Evolutionary conservation across 2,329 filamentous ascomycete species (phyloP).

Genomic region (Colletotrichum lupini): DNA sequence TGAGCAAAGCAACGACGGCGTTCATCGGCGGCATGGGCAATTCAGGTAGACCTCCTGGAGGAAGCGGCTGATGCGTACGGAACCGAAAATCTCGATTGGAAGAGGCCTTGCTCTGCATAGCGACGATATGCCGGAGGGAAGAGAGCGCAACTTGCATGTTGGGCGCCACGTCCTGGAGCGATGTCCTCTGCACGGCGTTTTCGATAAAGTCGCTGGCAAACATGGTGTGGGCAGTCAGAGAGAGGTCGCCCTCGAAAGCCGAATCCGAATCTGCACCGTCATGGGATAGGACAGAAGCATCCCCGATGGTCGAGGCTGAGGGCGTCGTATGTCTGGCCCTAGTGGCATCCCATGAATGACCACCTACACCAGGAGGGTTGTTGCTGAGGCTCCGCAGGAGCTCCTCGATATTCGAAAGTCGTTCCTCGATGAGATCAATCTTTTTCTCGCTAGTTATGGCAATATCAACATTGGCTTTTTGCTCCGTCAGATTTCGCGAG

Average conservation of each 20-base stretch:
- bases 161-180: slow-evolving; percentile 57
- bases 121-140: slow-evolving; percentile 63
- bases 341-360: slow-evolving; percentile 13
- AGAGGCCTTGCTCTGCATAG: slow-evolving; percentile 57
- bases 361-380: slow-evolving; percentile 35
- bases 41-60: slow-evolving; percentile 59
- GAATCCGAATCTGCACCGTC: slow-evolving; percentile 54
- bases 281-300: slow-evolving; percentile 37
- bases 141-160: slow-evolving; percentile 64
- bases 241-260: slow-evolving; percentile 59
- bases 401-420: slow-evolving; percentile 57
- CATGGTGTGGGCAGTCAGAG: slow-evolving; percentile 61
- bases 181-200: slow-evolving; percentile 60
- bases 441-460: slow-evolving; percentile 59
- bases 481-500: not conserved
- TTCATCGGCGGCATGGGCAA: slow-evolving; percentile 66
- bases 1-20: slow-evolving; percentile 59
- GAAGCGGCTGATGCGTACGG: slow-evolving; percentile 56
- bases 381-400: slow-evolving; percentile 52
- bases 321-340: slow-evolving; percentile 39
- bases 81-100: slow-evolving; percentile 57
- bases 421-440: slow-evolving; percentile 59
- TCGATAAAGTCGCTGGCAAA: slow-evolving; percentile 67
- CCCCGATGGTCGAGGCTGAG: slow-evolving; percentile 33
- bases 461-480: not conserved